phyloP scores from a whole-genome alignment of 257 asterid genomes.

The Solanum verrucosum region DNA sequence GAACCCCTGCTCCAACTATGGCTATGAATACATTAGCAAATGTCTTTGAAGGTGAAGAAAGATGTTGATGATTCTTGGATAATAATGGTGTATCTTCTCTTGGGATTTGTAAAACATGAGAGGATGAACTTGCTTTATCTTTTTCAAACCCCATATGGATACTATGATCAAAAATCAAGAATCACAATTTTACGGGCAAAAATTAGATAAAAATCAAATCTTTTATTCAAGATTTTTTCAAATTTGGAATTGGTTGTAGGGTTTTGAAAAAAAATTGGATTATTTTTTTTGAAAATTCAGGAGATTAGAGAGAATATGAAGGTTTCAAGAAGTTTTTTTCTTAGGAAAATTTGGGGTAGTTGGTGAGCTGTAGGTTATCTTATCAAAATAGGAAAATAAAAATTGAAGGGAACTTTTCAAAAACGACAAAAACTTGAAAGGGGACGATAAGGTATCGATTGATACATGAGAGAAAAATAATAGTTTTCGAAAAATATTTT shows the following conservation, averaged over 20 bases:
- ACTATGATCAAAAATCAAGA: not conserved
- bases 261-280: not conserved
- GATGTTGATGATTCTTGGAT: not conserved
- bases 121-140: conserved; percentile 1
- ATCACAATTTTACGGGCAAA: not conserved
- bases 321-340: not conserved
- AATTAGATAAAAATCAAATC: not conserved
- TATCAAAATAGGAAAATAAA: not conserved
- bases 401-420: not conserved
- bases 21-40: not conserved
- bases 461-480: not conserved
- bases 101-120: not conserved
- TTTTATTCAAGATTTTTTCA: not conserved
- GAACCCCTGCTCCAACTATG: not conserved
- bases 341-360: not conserved
- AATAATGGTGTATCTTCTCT: not conserved
- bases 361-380: not conserved
- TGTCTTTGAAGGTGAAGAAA: not conserved
- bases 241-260: not conserved
- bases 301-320: not conserved
- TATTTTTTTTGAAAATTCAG: not conserved
- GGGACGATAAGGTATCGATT: not conserved
- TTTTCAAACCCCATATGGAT: not conserved
- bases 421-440: not conserved
- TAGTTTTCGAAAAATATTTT: not conserved